Conservation (phyloP, 1,284 basidiomycete genomes). For the Peniophora sp. region DNA sequence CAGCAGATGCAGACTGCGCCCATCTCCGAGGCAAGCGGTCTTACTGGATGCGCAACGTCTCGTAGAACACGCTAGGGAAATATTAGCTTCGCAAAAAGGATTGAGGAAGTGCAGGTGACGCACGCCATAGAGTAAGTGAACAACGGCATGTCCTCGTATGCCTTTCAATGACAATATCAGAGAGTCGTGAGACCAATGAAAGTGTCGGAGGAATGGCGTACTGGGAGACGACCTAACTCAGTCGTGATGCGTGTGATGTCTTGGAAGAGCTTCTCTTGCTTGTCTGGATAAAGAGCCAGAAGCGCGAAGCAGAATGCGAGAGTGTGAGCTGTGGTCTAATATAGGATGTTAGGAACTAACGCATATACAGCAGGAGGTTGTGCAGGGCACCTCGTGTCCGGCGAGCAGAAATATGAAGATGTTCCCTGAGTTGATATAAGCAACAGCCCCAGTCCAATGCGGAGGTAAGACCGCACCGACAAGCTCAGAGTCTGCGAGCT, state of each 20-base stretch:
- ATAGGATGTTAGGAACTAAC: slow-evolving; percentile 15
- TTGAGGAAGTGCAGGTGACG: slow-evolving; percentile 21
- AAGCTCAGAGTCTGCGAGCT: slow-evolving; percentile 39
- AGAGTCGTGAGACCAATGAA: background rate
- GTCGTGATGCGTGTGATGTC: slow-evolving; percentile 38
- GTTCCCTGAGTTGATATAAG: slow-evolving; percentile 30
- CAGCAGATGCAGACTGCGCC: background rate
- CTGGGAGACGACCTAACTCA: slow-evolving; percentile 30
- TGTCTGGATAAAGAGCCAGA: slow-evolving; percentile 47
- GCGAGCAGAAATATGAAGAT: slow-evolving; percentile 53
- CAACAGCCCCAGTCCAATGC: background rate
- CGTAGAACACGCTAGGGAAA: slow-evolving; percentile 39
- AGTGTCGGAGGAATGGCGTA: slow-evolving; percentile 18
- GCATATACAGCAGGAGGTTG: background rate
- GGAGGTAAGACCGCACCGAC: slow-evolving; percentile 28
- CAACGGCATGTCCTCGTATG: slow-evolving; percentile 41
- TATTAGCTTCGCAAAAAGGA: background rate
- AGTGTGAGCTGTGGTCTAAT: slow-evolving; percentile 45
- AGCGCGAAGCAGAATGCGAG: slow-evolving; percentile 49
- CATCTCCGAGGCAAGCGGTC: background rate
- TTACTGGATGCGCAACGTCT: slow-evolving; percentile 46
- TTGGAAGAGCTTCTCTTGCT: slow-evolving; percentile 52
- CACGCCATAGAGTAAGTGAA: slow-evolving; percentile 40
- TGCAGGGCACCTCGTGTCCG: slow-evolving; percentile 45
- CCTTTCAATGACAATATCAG: background rate